These are phyloP conservation scores for Colletotrichum noveboracense DNA, from an alignment of 2,329 filamentous ascomycete genomes.

Conservation along the genomic window DNA sequence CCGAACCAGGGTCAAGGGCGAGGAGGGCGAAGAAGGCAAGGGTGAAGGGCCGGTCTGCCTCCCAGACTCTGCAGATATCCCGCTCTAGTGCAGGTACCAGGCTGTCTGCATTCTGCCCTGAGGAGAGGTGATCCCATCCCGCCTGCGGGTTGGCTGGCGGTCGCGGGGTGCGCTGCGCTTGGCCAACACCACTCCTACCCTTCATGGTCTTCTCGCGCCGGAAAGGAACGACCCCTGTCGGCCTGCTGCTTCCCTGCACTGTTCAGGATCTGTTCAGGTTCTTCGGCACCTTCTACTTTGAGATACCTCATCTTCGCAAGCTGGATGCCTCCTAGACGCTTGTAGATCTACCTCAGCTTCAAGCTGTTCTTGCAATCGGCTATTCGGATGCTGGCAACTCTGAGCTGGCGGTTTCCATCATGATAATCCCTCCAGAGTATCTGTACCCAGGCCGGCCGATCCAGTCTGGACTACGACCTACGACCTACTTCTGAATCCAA, in stretches of 20 bases:
- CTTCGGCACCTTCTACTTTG: not conserved
- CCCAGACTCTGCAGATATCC: not conserved
- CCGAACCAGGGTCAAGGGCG: not conserved
- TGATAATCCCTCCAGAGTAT: slow-evolving; percentile 1
- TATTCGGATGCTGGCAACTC: not conserved
- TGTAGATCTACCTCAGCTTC: not conserved
- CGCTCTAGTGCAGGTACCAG: not conserved
- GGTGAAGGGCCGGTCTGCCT: not conserved
- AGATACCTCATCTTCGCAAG: not conserved
- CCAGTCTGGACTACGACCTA: not conserved
- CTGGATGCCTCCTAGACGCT: not conserved
- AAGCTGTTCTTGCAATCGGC: not conserved
- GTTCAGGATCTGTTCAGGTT: not conserved
- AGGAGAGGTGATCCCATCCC: not conserved
- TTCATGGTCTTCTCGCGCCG: not conserved
- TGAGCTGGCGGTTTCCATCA: not conserved
- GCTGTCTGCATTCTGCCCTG: not conserved
- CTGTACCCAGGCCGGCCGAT: not conserved
- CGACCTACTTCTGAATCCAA: not conserved
- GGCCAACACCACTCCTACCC: not conserved
- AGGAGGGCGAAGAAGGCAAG: not conserved
- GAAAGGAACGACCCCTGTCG: not conserved
- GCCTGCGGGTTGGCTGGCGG: slow-evolving; percentile 15
- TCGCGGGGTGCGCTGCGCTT: slow-evolving; percentile 16
- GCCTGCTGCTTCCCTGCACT: not conserved